These are phyloP conservation scores for Alternaria arborescens DNA, from an alignment of 2,329 filamentous ascomycete genomes.

Conservation along the genomic window DNA sequence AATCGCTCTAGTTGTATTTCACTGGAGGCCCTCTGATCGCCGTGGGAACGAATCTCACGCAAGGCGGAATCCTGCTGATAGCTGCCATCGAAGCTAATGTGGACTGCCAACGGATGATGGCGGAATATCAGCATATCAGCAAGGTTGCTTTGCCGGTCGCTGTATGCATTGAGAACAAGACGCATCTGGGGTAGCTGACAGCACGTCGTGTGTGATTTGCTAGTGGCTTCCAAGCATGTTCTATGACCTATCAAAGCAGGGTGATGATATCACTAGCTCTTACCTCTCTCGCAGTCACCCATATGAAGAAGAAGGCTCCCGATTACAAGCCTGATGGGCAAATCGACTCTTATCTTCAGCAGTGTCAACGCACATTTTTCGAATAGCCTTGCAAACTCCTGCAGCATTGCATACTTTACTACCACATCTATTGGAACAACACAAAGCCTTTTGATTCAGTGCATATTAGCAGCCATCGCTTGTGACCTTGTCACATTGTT, in stretches of 20 bases:
- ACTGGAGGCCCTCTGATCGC: too few relatives aligned
- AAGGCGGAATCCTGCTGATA: not conserved
- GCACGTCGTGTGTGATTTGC: not conserved
- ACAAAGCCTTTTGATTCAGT: not conserved
- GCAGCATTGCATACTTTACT: not conserved
- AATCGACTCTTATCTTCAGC: not conserved
- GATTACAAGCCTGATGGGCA: not conserved
- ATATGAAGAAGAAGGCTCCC: not conserved
- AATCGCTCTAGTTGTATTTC: too few relatives aligned
- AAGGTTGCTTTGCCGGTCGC: not conserved
- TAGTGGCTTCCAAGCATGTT: not conserved
- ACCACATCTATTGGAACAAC: not conserved
- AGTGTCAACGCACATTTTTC: not conserved
- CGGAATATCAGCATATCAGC: not conserved
- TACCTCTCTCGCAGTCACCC: not conserved
- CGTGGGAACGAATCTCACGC: not conserved
- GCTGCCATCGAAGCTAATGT: not conserved
- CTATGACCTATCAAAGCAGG: not conserved
- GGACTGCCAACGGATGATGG: not conserved
- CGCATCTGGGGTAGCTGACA: not conserved
- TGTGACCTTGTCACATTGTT: not conserved
- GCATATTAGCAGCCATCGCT: not conserved
- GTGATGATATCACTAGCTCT: not conserved
- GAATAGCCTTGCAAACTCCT: not conserved
- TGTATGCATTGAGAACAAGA: not conserved